Evolutionary conservation across 495 filamentous ascomycete genomes (phyloP), one percentile per base, ranked within the genome.

Genomic region (Diplogelasinospora grovesii): DNA sequence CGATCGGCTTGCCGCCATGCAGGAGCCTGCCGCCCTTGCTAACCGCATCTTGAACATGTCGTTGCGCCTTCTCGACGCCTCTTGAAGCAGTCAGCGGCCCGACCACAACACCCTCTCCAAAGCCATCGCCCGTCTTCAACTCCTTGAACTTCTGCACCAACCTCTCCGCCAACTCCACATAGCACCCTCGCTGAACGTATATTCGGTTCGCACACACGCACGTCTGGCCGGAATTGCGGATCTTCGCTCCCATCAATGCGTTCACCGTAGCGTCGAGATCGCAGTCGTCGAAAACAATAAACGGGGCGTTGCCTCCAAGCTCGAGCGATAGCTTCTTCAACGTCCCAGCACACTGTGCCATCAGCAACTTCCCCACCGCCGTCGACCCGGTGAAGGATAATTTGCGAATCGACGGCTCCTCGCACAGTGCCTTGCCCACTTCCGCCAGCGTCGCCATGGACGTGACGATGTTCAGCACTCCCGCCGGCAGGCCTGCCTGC

Each of bases 241-340:
- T 83, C 46, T 85, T 85, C 23, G 74, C 63, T 42, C 79, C 75
- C 11, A 81, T 66, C 45, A 77, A 76, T 20, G 74, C 75, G 45
- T 86, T 69, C 38, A 82, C 78, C 15, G 83, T 78, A 27, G 72
- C 63, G 15, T 83, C 71, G n/a, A 85, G 60, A 40, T 85, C 76
- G n/a, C 80, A 80, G 53, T 87, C 83, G 35, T 83, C 76, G 50
- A 87, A 86, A 6, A 86, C 74, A 29, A 86, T 66, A 57, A 85
- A 84, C 1, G 82, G 82, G 24, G 79, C 81, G 55, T 87, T 86
- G 7, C 83, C 83, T 18, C 83, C 83, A 16, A 87, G 70, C 59
- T 87, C 83, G 22, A 86, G 75, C 2, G 78, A 81, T 11, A 83
- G 55, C 48, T 85, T 86, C 66, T 85, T 86, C 36, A 86, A 60